These are phyloP conservation scores for Aphanoascus verrucosus DNA, from an alignment of 2,329 filamentous ascomycete genomes.

Conservation along the genomic window DNA sequence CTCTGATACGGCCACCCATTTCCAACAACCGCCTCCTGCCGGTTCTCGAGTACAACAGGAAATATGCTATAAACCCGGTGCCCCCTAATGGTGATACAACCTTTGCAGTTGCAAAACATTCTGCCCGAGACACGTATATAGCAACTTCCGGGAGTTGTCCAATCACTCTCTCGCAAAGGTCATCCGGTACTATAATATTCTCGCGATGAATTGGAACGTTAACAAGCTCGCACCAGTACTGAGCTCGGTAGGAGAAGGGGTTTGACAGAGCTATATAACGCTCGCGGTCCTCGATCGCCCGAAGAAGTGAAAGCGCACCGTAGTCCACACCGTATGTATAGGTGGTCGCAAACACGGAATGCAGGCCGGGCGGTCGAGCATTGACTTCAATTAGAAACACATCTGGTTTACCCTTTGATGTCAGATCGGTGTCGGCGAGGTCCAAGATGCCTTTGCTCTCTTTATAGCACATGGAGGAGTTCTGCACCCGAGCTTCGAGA, in stretches of 20 bases:
- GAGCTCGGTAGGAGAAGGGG: background rate
- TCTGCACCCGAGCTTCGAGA: constrained; percentile 22
- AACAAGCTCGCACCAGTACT: too few species aligned
- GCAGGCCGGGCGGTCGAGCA: constrained; percentile 19
- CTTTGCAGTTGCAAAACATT: too few species aligned
- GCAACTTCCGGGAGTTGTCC: too few species aligned
- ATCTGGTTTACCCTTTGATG: background rate
- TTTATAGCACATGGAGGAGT: constrained; percentile 19
- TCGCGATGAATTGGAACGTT: too few species aligned
- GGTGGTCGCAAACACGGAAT: background rate
- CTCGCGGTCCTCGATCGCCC: background rate
- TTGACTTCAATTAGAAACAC: constrained; percentile 23
- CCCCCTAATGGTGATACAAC: too few species aligned
- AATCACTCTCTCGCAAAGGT: too few species aligned
- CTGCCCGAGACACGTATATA: too few species aligned
- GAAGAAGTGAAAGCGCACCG: constrained; percentile 3
- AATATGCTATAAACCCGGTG: too few species aligned
- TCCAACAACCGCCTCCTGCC: too few species aligned
- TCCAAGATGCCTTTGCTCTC: constrained; percentile 16
- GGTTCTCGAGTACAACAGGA: too few species aligned
- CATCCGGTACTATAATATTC: too few species aligned
- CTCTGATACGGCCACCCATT: too few species aligned
- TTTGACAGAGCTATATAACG: background rate
- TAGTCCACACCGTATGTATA: constrained; percentile 22
- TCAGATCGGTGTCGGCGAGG: constrained; percentile 2